These are phyloP conservation scores for Juncus inflexus DNA, from an alignment of 176 grass and related monocot species.

Conservation along the genomic window DNA sequence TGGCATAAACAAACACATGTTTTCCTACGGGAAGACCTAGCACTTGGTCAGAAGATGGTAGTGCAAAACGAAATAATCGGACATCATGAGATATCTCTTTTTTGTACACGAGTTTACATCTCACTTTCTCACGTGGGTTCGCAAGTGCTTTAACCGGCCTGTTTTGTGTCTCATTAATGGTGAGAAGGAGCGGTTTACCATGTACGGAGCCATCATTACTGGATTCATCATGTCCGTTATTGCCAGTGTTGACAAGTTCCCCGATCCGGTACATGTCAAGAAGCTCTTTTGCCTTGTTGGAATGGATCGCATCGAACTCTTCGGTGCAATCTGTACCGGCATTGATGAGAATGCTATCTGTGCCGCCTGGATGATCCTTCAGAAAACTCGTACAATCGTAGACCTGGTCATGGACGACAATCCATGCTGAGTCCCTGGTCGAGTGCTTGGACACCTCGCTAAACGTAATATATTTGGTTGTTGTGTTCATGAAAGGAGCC, in stretches of 20 bases:
- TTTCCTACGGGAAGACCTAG: slow-evolving; percentile 72
- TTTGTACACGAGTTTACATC: slow-evolving; percentile 41
- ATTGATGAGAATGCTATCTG: slow-evolving; percentile 91
- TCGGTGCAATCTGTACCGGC: slow-evolving; percentile 85
- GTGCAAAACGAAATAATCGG: slow-evolving; percentile 51
- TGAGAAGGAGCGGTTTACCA: slow-evolving; percentile 10
- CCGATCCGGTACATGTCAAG: slow-evolving; percentile 64
- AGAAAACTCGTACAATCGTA: slow-evolving; percentile 76
- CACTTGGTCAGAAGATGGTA: slow-evolving; percentile 38
- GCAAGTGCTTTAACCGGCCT: slow-evolving; percentile 37
- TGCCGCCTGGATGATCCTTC: slow-evolving; percentile 88
- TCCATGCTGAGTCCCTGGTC: slow-evolving; percentile 66
- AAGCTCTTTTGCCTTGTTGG: slow-evolving; percentile 48
- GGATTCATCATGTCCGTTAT: not conserved
- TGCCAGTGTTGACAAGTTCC: slow-evolving; percentile 34
- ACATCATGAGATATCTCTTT: slow-evolving; percentile 47
- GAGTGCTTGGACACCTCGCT: slow-evolving; percentile 59
- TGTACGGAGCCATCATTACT: not conserved
- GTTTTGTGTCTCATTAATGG: slow-evolving; percentile 27
- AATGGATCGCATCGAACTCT: slow-evolving; percentile 94
- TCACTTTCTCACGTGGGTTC: slow-evolving; percentile 49
- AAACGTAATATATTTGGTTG: slow-evolving; percentile 22
- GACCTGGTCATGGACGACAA: slow-evolving; percentile 68
- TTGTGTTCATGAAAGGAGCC: slow-evolving; percentile 49
- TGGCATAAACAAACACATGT: slow-evolving; percentile 59